Evolutionary conservation across 2,329 filamentous ascomycete species (phyloP), one percentile per base, ranked within the genome.

Genomic region (Diaporthe sp.): DNA sequence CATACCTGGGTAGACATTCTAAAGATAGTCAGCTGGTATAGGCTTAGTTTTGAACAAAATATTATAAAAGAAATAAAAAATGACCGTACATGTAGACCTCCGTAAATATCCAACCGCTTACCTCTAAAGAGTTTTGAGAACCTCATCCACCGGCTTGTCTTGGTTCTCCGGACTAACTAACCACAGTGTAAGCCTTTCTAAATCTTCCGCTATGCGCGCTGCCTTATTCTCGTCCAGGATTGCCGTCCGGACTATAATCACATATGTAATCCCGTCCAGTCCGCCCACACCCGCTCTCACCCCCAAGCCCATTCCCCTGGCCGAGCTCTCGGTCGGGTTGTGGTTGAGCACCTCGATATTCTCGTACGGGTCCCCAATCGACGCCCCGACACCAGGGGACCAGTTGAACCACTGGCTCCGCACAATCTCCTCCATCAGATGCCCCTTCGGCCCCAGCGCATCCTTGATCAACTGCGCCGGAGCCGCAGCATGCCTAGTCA

Each of bases 341-440:
- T 62, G 60, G n/a, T 62, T 62, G 2, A 44, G 60, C 1, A 62
- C 60, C 60, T 62, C 60, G 39, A 62, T 44, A 6, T 62, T 62
- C n/a, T 62, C 60, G 9, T 62, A 62, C n/a, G 60, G 60, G 39
- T 62, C 60, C 0, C 60, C 60, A 15, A 62, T 44, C 8, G 37
- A 62, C 13, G 39, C 60, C n/a, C 60, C 60, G 15, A 62, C 60
- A 44, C 60, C 60, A 62, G 60, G 60, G 6, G 60, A 62, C 60
- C 60, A 62, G n/a, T 62, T 44, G 3, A 62, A 62, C 60, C 60
- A 62, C 25, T 62, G 60, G 60, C 37, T 44, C n/a, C 60, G 60
- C 39, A 44, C 60, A 42, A 25, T 5, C 7, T 62, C n/a, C 39
- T 62, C 60, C 39, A 62, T 62, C 37, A 62, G n/a, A 2, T 62